Evolutionary conservation across 306 rosid genomes (phyloP).

Genomic region (Cucumis melo): DNA sequence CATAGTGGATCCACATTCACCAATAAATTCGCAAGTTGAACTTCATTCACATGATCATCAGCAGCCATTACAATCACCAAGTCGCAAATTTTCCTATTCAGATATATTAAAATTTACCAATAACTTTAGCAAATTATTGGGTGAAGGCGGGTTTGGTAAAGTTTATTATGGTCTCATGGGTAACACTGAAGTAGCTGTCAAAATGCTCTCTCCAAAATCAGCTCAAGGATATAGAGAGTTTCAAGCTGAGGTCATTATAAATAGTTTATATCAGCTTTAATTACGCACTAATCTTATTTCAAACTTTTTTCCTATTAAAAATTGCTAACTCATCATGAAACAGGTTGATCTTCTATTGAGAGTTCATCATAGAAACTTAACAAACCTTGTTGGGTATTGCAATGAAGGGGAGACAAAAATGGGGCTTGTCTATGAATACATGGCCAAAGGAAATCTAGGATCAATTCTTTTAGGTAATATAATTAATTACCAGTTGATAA

Average conservation of each 20-base stretch:
- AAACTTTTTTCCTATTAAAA: not conserved
- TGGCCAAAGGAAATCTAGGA: constrained; percentile 20
- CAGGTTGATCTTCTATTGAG: constrained; percentile 17
- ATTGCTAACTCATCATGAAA: not conserved
- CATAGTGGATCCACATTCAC: not conserved
- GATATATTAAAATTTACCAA: not conserved
- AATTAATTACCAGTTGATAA: not conserved
- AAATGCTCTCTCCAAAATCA: constrained; percentile 6
- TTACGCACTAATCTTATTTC: too few relatives aligned
- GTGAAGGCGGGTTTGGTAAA: constrained; percentile 8
- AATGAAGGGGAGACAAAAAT: constrained; percentile 9
- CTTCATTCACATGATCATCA: not conserved
- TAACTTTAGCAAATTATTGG: not conserved
- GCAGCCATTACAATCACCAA: not conserved
- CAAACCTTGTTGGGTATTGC: constrained; percentile 15
- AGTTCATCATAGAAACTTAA: constrained; percentile 28
- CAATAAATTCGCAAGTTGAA: not conserved
- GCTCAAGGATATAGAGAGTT: constrained; percentile 3
- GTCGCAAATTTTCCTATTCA: not conserved
- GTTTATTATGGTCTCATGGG: not conserved
- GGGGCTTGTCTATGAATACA: constrained; percentile 20
- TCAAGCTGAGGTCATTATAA: too few relatives aligned
- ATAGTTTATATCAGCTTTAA: too few relatives aligned
- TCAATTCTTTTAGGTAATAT: constrained; percentile 10
- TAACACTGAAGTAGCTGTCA: not conserved